phyloP scores from a whole-genome alignment of 2,329 filamentous ascomycete species.

The Alternaria brassicae region DNA sequence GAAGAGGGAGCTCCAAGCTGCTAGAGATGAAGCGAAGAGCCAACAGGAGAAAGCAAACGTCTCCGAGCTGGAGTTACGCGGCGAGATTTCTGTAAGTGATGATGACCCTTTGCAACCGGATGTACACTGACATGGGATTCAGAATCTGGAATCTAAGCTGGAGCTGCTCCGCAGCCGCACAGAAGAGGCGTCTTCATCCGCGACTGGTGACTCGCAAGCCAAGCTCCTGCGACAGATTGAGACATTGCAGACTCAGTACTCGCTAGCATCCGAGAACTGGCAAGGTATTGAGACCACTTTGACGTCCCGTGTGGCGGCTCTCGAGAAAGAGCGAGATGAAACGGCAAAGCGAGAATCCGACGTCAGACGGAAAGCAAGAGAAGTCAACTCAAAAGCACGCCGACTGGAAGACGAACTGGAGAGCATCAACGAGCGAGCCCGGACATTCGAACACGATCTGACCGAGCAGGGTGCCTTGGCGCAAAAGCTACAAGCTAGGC shows the following conservation, averaged over 20 bases:
- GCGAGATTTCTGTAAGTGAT: constrained; percentile 67
- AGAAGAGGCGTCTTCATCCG: constrained; percentile 87
- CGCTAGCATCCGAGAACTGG: constrained; percentile 95
- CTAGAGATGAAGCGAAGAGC: constrained; percentile 75
- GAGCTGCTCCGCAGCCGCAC: constrained; percentile 84
- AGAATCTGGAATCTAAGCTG: constrained; percentile 84
- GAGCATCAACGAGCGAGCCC: constrained; percentile 67
- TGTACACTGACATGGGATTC: constrained; percentile 36
- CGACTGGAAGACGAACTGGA: constrained; percentile 85
- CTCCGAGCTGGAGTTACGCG: constrained; percentile 77
- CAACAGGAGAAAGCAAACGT: constrained; percentile 73
- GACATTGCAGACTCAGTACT: constrained; percentile 93
- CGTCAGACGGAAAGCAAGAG: constrained; percentile 85
- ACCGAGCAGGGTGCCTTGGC: constrained; percentile 66
- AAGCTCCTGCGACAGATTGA: constrained; percentile 94
- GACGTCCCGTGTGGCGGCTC: constrained; percentile 73
- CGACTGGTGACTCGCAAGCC: constrained; percentile 80
- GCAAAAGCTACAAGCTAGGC: constrained; percentile 68
- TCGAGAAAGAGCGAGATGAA: constrained; percentile 94
- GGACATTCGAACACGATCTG: constrained; percentile 70
- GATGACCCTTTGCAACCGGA: neutral
- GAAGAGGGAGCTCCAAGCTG: constrained; percentile 71
- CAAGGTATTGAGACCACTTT: constrained; percentile 91
- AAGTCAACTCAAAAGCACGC: constrained; percentile 74
- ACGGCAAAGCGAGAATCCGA: constrained; percentile 82